Evolutionary conservation across 441 rosid genomes (phyloP).

Genomic region (Sinapis alba): DNA sequence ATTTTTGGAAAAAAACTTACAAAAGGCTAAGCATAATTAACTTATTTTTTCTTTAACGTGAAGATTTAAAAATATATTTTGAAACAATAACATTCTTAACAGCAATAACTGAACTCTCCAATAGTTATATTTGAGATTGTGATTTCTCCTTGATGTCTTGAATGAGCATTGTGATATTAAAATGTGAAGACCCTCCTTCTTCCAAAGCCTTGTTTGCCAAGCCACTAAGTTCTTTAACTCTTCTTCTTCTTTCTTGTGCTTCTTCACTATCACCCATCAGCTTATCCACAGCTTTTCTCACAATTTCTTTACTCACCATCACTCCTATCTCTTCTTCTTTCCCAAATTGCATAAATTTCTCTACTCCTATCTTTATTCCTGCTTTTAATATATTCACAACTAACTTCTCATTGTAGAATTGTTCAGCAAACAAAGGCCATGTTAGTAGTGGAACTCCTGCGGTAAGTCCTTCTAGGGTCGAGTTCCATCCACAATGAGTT

Average conservation of each 20-base stretch:
- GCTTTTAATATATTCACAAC: constrained; percentile 38
- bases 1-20: not conserved
- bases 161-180: constrained; percentile 38
- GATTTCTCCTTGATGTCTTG: constrained; percentile 37
- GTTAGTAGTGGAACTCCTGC: constrained; percentile 46
- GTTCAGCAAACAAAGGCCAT: constrained; percentile 48
- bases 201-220: constrained; percentile 49
- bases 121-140: not conserved
- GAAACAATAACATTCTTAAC: not conserved
- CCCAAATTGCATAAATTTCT: constrained; percentile 25
- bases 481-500: constrained; percentile 55
- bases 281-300: constrained; percentile 34
- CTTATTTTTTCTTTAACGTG: not conserved
- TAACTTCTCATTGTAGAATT: constrained; percentile 45
- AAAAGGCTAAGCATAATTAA: not conserved
- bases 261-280: constrained; percentile 35
- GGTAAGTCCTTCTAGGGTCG: constrained; percentile 41
- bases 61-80: not conserved
- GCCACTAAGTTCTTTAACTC: constrained; percentile 38
- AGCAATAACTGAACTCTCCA: not conserved
- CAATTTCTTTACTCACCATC: constrained; percentile 25
- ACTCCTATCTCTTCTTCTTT: constrained; percentile 45
- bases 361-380: constrained; percentile 43
- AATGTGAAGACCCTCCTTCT: constrained; percentile 56
- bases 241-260: constrained; percentile 35